A percentile compares a stretch with the other conserved stretches of the same genome.
Evolutionary conservation across 495 filamentous ascomycete species (phyloP).

Genomic region (Haplographium delicatum): DNA sequence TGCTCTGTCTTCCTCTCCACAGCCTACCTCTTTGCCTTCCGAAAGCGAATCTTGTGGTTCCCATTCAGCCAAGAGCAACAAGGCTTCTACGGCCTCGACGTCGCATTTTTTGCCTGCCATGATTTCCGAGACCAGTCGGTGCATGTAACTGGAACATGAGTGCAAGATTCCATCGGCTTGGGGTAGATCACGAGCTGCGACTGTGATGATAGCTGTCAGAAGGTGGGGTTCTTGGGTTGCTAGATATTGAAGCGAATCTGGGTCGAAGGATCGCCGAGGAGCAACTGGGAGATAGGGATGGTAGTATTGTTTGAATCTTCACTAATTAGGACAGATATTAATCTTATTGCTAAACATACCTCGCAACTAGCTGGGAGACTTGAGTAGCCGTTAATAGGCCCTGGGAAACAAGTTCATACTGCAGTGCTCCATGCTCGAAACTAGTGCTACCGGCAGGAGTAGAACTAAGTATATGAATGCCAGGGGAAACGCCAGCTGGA

Average conservation of each 20-base stretch:
- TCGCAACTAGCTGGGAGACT: slow-evolving; percentile 45
- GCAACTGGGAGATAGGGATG: slow-evolving; percentile 59
- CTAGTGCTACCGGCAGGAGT: neutral
- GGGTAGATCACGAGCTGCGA: slow-evolving; percentile 53
- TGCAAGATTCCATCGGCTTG: slow-evolving; percentile 51
- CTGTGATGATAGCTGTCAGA: slow-evolving; percentile 55
- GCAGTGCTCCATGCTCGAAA: slow-evolving; percentile 19
- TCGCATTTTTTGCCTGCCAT: slow-evolving; percentile 55
- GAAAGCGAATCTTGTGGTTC: slow-evolving; percentile 47
- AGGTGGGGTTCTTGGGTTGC: slow-evolving; percentile 51
- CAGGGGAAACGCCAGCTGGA: neutral
- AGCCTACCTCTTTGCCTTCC: slow-evolving; percentile 48
- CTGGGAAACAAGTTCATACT: slow-evolving; percentile 47
- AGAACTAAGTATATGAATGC: neutral
- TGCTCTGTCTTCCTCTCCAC: slow-evolving; percentile 58
- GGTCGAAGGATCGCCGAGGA: slow-evolving; percentile 45
- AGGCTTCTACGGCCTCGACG: slow-evolving; percentile 56
- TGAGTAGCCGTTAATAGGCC: slow-evolving; percentile 42
- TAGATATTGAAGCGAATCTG: slow-evolving; percentile 37
- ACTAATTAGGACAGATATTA: neutral
- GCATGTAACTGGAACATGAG: slow-evolving; percentile 56
- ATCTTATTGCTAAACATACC: too few species aligned
- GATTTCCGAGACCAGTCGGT: slow-evolving; percentile 52
- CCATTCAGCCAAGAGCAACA: slow-evolving; percentile 60
- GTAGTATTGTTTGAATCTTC: slow-evolving; percentile 37